A percentile compares a stretch with the other conserved stretches of the same genome.
These are phyloP conservation scores for Graphiopsis chlorocephala DNA, from an alignment of 2,329 filamentous ascomycete genomes.

Conservation along the genomic window DNA sequence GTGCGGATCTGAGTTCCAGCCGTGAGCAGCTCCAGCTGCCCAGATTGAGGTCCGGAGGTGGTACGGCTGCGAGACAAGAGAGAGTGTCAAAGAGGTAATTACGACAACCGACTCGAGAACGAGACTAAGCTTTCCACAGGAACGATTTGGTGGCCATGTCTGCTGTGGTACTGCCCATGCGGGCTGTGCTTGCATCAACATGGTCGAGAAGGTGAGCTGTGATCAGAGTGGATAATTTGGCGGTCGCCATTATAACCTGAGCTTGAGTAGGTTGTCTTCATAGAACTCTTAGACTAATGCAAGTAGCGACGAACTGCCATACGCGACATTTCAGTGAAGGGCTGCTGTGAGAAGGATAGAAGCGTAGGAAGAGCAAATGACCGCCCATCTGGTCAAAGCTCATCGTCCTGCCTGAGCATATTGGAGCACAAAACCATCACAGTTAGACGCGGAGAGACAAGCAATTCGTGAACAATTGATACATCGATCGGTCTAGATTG, in stretches of 20 bases:
- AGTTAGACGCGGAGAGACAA: background rate
- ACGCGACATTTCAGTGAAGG: background rate
- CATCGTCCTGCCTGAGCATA: background rate
- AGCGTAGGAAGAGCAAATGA: background rate
- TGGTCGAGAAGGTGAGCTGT: background rate
- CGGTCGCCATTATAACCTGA: background rate
- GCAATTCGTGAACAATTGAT: background rate
- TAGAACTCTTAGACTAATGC: background rate
- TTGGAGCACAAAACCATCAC: background rate
- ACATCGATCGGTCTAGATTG: background rate
- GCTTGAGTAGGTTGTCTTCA: background rate
- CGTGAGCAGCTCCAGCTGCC: background rate
- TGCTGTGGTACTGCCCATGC: background rate
- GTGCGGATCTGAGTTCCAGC: background rate
- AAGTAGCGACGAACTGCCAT: background rate
- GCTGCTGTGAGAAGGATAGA: background rate
- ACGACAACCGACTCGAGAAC: background rate
- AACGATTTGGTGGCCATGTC: background rate
- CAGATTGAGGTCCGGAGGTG: background rate
- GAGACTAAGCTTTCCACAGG: background rate
- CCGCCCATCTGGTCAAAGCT: background rate
- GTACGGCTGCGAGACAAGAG: background rate
- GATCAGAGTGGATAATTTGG: background rate
- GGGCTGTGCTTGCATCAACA: background rate
- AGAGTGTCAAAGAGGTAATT: background rate